Evolutionary conservation across 2,329 filamentous ascomycete species (phyloP), one percentile per base, ranked within the genome.

Genomic region (Trichothecium roseum): DNA sequence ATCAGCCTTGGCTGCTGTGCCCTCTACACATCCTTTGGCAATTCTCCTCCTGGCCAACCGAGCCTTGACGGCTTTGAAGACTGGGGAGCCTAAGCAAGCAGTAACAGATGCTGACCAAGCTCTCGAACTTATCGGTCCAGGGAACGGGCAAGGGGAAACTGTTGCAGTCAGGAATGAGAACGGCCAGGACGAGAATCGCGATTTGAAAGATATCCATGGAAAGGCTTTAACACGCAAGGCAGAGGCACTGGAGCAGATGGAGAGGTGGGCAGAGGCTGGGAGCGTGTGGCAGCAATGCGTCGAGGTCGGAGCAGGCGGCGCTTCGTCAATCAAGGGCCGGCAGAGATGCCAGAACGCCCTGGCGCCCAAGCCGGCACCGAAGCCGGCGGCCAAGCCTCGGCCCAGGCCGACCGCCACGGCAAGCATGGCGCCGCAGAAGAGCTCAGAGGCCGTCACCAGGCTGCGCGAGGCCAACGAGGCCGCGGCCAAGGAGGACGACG

Each of bases 201-300:
- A 89, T 32, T 94, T 98, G 84, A 82, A 77, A 43, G 88, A 94
- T 14, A 84, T 94, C 42, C 96, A 83, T 52, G 88, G 86, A 36
- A 98, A 96, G 57, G 89, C 89, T 0, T 64, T 96, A 20, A 89
- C 84, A 62, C 81, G 91, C 36, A 96, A 96, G 63, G 91, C 91
- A 1, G 91, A 98, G 60, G 91, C 87, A 2, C 68, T 96, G 7
- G 91, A 98, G 57, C 83, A 94, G 52, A 81, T 98, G 68, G 91
- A 98, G 62, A 85, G 82, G 53, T 98, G 89, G 89, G 61, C 64
- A 3, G 89, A 96, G 34, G 91, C 91, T 2, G 78, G 77, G 0
- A 63, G 67, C 2, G 78, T 84, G 1, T 98, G 91, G 91, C 78
- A 80, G 48, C 64, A 74, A 37, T 88, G 85, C 24, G 83, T 96